Evolutionary conservation across 164 flowering plant genomes (phyloP).

Genomic region (Stephania yunnanensis): DNA sequence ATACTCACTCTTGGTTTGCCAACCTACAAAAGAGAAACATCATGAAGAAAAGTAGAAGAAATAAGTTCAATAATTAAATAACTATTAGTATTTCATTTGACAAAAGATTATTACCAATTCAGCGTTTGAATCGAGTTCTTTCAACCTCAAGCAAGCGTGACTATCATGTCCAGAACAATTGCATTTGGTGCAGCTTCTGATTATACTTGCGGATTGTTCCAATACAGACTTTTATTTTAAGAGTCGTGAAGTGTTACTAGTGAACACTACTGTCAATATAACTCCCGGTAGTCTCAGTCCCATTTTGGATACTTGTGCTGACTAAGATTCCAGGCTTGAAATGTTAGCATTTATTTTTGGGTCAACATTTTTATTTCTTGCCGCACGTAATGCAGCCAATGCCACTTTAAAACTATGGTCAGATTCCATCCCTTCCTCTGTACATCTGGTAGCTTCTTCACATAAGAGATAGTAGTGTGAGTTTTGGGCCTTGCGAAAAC

Average conservation of each 20-base stretch:
- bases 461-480: constrained; percentile 27
- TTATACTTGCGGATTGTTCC: constrained; percentile 22
- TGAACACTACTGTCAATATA: constrained; percentile 16
- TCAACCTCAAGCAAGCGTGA: constrained; percentile 25
- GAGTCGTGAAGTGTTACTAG: constrained; percentile 3
- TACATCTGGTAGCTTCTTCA: constrained; percentile 36
- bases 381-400: constrained; percentile 25
- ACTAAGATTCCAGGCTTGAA: constrained; percentile 16
- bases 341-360: constrained; percentile 29
- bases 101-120: constrained; percentile 15
- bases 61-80: neutral
- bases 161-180: constrained; percentile 27
- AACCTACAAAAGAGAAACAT: constrained; percentile 11
- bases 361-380: constrained; percentile 25
- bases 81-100: neutral
- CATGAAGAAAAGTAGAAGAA: neutral
- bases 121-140: constrained; percentile 17
- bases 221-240: neutral
- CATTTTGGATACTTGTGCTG: constrained; percentile 17
- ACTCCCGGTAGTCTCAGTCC: constrained; percentile 11
- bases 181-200: constrained; percentile 20
- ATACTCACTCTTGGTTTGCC: constrained; percentile 7
- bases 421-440: constrained; percentile 37
- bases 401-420: constrained; percentile 36
- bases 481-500: constrained; percentile 25